A percentile compares a stretch with the other conserved stretches of the same genome.
phyloP scores from a whole-genome alignment of 2,329 filamentous ascomycete genomes.

The Calcarisporium arbuscula region DNA sequence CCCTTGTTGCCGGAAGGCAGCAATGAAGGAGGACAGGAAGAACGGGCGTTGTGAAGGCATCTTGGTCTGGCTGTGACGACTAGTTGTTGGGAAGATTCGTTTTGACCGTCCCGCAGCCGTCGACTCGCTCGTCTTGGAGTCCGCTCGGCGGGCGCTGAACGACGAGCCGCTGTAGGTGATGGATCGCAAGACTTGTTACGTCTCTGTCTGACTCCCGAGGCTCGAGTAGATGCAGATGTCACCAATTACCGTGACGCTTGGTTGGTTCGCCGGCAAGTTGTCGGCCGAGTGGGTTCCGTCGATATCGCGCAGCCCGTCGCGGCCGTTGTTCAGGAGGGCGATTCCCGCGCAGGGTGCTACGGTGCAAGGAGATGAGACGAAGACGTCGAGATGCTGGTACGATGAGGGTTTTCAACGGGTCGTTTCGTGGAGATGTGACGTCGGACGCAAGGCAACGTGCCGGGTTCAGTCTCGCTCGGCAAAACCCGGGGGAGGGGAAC shows the following conservation, averaged over 20 bases:
- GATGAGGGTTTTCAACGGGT: neutral
- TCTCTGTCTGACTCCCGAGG: too few species aligned
- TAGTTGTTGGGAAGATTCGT: neutral
- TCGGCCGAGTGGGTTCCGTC: too few species aligned
- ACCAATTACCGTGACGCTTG: too few species aligned
- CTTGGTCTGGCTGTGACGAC: conserved; percentile 4
- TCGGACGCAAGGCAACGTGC: conserved; percentile 1
- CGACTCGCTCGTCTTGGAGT: neutral
- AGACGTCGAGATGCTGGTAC: conserved; percentile 1
- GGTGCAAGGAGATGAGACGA: too few species aligned
- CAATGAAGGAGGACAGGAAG: conserved; percentile 51
- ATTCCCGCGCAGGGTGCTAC: too few species aligned
- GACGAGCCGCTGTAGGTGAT: too few species aligned
- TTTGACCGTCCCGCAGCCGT: too few species aligned
- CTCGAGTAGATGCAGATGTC: too few species aligned
- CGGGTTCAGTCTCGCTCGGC: conserved; percentile 12
- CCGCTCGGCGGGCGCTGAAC: neutral
- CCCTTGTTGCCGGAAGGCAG: conserved; percentile 45
- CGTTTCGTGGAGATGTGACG: neutral
- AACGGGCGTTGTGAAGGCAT: conserved; percentile 50
- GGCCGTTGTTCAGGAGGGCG: too few species aligned
- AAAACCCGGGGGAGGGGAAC: conserved; percentile 15
- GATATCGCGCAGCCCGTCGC: too few species aligned
- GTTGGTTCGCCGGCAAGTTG: too few species aligned
- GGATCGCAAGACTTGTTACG: too few species aligned